These are phyloP conservation scores for Singerocomus inundabilis DNA, from an alignment of 1,284 basidiomycete species.

Conservation along the genomic window DNA sequence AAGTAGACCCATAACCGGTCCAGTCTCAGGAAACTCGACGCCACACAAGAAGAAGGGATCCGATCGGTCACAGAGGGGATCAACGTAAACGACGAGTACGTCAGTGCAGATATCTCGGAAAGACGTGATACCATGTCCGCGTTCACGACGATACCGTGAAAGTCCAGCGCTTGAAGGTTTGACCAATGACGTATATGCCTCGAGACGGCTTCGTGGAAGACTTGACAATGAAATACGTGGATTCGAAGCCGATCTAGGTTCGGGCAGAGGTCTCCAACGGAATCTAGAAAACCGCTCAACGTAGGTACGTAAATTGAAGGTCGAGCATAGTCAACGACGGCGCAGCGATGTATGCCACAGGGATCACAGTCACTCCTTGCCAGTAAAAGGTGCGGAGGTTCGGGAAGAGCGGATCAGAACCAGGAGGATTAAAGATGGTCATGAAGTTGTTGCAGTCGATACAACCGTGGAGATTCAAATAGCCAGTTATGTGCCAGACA, in stretches of 20 bases:
- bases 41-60: neutral
- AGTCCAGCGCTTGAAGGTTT: neutral
- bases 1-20: neutral
- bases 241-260: neutral
- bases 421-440: neutral
- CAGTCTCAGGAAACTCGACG: neutral
- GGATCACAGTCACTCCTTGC: neutral
- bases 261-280: neutral
- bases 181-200: neutral
- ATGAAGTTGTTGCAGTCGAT: neutral
- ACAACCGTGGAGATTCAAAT: neutral
- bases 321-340: neutral
- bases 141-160: neutral
- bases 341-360: neutral
- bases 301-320: neutral
- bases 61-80: neutral
- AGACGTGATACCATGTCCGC: neutral
- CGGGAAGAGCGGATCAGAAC: neutral
- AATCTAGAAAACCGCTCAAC: neutral
- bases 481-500: conserved; percentile 2
- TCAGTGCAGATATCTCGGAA: neutral
- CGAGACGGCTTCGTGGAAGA: neutral
- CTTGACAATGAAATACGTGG: neutral
- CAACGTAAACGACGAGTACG: neutral
- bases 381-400: neutral